These are phyloP conservation scores for Hymenoscyphus fructigenus DNA, from an alignment of 2,329 filamentous ascomycete genomes.

Conservation along the genomic window DNA sequence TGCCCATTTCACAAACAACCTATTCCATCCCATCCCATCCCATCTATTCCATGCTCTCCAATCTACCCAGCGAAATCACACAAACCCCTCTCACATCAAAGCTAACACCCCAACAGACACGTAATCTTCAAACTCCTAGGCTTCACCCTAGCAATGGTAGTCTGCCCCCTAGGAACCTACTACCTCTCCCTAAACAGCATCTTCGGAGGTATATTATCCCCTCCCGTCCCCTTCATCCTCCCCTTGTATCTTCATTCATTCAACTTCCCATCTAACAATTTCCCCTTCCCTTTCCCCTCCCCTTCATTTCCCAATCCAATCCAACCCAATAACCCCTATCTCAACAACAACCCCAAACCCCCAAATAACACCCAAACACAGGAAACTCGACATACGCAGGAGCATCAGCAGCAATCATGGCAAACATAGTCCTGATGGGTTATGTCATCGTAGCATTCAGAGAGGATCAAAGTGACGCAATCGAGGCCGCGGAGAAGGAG, in stretches of 20 bases:
- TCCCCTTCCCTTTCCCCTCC: not conserved
- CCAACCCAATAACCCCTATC: not conserved
- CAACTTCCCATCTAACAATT: not conserved
- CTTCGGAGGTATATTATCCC: conserved; percentile 64
- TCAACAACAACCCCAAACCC: not conserved
- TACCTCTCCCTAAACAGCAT: conserved; percentile 75
- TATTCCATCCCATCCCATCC: too few relatives aligned
- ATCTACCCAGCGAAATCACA: too few relatives aligned
- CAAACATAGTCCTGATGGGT: conserved; percentile 86
- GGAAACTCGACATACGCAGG: conserved; percentile 89
- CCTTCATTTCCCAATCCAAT: too few relatives aligned
- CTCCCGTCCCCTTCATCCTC: not conserved
- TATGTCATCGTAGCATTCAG: conserved; percentile 90
- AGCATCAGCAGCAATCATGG: conserved; percentile 79
- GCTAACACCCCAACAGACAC: conserved; percentile 48
- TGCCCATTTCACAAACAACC: too few relatives aligned
- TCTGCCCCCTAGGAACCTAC: conserved; percentile 83
- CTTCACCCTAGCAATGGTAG: conserved; percentile 91
- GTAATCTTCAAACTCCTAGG: conserved; percentile 88
- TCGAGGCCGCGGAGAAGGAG: conserved; percentile 46
- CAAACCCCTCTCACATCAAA: conserved; percentile 18
- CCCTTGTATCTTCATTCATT: not conserved
- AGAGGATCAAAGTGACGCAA: conserved; percentile 63
- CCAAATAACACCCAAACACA: conserved; percentile 37
- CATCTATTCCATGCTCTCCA: too few relatives aligned